Conservation (phyloP, 2,329 filamentous ascomycete species). For the Colletotrichum graminicola region DNA sequence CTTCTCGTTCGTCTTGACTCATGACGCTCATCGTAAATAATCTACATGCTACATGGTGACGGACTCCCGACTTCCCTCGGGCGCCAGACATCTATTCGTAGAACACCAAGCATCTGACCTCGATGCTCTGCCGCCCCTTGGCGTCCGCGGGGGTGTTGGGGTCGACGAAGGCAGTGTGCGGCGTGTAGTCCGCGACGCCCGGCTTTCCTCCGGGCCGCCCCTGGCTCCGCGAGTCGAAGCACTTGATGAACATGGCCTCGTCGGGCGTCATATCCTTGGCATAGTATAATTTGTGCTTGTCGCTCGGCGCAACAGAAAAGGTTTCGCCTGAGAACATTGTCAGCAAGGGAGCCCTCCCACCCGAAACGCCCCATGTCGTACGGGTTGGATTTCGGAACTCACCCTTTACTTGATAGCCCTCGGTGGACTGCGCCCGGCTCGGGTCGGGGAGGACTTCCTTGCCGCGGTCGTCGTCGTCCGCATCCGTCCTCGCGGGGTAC, state of each 20-base stretch:
- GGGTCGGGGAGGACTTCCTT: constrained; percentile 69
- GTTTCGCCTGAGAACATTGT: constrained; percentile 65
- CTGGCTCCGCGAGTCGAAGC: constrained; percentile 63
- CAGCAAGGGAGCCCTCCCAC: background rate
- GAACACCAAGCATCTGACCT: constrained; percentile 73
- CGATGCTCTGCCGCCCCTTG: constrained; percentile 73
- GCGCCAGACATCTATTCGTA: constrained; percentile 55
- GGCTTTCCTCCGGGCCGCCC: constrained; percentile 58
- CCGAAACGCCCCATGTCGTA: too few relatives aligned
- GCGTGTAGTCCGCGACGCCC: constrained; percentile 61
- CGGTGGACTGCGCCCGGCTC: constrained; percentile 58
- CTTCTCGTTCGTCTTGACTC: background rate
- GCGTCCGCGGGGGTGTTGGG: constrained; percentile 76
- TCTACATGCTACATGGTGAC: background rate
- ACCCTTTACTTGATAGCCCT: constrained; percentile 70
- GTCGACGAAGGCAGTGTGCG: constrained; percentile 69
- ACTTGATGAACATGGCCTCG: constrained; percentile 64
- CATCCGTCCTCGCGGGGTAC: constrained; percentile 63
- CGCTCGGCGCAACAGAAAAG: constrained; percentile 68
- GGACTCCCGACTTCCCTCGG: too few relatives aligned
- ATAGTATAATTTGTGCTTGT: constrained; percentile 73
- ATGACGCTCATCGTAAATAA: background rate
- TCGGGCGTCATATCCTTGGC: constrained; percentile 74
- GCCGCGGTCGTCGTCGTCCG: constrained; percentile 62
- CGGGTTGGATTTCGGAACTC: background rate